phyloP scores from a whole-genome alignment of 306 rosid genomes.

The Pachyrhizus erosus region DNA sequence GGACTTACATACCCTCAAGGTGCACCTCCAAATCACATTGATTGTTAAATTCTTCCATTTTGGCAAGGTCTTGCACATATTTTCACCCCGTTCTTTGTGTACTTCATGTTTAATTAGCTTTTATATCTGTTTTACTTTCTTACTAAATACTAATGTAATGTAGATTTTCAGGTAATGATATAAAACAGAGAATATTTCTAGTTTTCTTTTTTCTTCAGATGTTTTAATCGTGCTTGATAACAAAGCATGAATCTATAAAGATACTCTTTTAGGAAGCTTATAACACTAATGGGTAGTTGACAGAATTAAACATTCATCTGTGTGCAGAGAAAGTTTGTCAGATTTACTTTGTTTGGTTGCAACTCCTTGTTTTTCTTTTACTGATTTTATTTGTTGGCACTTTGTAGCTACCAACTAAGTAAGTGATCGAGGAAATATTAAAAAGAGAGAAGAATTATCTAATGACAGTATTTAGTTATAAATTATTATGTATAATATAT shows the following conservation, averaged over 20 bases:
- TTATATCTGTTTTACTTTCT: neutral
- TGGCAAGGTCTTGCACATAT: neutral
- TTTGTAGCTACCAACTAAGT: neutral
- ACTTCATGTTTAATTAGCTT: neutral
- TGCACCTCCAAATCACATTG: constrained; percentile 77
- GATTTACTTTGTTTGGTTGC: neutral
- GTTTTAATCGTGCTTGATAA: constrained; percentile 6
- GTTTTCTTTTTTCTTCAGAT: constrained; percentile 10
- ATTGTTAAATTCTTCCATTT: constrained; percentile 23
- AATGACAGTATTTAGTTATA: no score
- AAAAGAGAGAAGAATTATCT: no score
- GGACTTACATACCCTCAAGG: constrained; percentile 55
- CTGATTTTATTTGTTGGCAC: neutral
- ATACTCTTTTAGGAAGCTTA: neutral
- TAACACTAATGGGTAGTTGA: neutral
- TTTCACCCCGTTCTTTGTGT: neutral
- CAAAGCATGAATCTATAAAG: neutral
- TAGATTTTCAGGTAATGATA: constrained; percentile 35
- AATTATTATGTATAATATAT: no score
- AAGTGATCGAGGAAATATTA: neutral
- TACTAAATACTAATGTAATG: no score
- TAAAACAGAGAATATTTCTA: constrained; percentile 11
- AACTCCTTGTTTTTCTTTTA: neutral
- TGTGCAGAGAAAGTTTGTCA: neutral
- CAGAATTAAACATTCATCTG: neutral